Base-by-base conservation (phyloP, 306 rosid species). In the Quercus gilva region DNA sequence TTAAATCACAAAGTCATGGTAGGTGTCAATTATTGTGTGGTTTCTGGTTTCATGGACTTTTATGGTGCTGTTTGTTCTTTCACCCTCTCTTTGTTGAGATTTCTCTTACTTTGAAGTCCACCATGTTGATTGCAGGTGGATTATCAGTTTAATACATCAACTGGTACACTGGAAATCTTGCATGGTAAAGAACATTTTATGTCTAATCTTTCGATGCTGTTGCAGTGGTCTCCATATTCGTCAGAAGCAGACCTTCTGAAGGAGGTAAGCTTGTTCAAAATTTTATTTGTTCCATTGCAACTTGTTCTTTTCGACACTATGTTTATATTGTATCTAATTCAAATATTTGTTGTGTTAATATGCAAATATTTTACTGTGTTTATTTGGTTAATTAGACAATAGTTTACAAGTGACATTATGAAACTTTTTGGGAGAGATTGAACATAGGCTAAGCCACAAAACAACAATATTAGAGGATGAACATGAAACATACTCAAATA, bases 221-320 rank as follows among this genome's bases (percentile, higher is more conserved):
- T 95, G 83, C 84, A 82, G 37, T 95, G 98, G 99, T 91, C 99
- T 58, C 99, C 98, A 55, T 95, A 87, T 84, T 89, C 91, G 52
- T 87, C 96, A 17, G 99, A 95, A 76, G 75, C 94, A 43, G 96
- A 90, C 79, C 98, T 95, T 80, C 87, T 95, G 76, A 78, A 90
- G 80, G 98, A 92, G 84, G 99, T 95, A 56, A 81, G 88, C 77
- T 88, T 31, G 61, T 61, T 56, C 52, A 56, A 35, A 18, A 5
- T 67, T 33, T 67, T 67, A 41, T 72, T 70, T 80, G 37, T 7
- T 28, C 35, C 51, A 4, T 72, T 28, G n/a, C 60, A 21, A 4
- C 55, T 2, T 64, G 52, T 26, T 55, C 5, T 23, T 73, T 49
- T 25, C 2, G 8, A 28, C n/a, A 0, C n/a, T 5, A 4, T 31